Evolutionary conservation across 345 rosid genomes (phyloP), one percentile per base, ranked within the genome.

Genomic region (Euphorbia pulcherrima): DNA sequence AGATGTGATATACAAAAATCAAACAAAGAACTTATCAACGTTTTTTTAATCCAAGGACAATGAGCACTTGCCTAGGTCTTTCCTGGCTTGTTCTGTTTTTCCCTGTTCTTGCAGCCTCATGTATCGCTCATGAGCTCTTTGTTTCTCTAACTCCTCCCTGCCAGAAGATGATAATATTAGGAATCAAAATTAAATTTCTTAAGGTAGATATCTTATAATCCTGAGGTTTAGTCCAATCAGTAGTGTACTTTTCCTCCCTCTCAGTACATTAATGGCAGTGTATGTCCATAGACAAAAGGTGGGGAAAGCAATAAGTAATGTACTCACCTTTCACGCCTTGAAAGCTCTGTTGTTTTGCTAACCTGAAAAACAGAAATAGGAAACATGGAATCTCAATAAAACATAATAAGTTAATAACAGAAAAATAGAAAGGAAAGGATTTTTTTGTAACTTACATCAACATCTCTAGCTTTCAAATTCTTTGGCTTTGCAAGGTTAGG

Each of bases 31-130:
- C 23, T 59, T 6, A 29, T 7, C 29, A 14, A 41, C 5, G 21
- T 41, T 20, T 18, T 35, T 6, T 10, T 44, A 18, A 35, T 24
- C 39, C 6, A 44, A 67, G 1, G 4, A 33, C 8, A 11, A n/a
- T 13, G 28, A 40, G 7, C 16, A 41, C 80, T 73, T 71, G 86
- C 99, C 99, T 70, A 94, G 81, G 75, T 94, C 97, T 75, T 94
- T 94, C 80, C 78, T 85, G 35, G 97, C 92, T 84, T 89, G 97
- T 28, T 94, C 97, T 6, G 97, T 91, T 84, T 94, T 94, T 56
- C 99, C 99, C 72, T 94, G 99, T 75, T 94, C 99, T 69, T 91
- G 99, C 78, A 94, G 84, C 90, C 81, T 90, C 97, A 93, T 93
- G 80, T 87, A 91, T 47, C 96, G 89, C 82, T 93, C 97, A 53